A percentile compares a stretch with the other conserved stretches of the same genome.
phyloP scores from a whole-genome alignment of 164 flowering plant species.

The Liriodendron chinense region DNA sequence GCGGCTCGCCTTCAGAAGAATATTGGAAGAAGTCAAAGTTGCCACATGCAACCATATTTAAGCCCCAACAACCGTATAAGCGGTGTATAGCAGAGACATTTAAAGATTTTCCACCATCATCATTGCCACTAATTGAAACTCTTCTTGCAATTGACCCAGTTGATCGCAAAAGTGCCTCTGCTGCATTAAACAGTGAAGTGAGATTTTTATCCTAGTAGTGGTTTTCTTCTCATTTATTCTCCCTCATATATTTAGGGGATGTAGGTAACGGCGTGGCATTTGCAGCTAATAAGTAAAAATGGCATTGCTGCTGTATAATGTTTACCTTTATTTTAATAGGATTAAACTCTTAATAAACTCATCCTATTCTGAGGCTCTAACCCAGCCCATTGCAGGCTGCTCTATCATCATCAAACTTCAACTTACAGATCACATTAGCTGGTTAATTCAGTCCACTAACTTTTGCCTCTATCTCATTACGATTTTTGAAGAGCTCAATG shows the following conservation, averaged over 20 bases:
- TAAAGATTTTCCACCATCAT: constrained; percentile 69
- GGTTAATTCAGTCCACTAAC: too few species aligned
- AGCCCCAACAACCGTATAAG: constrained; percentile 58
- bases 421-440: too few species aligned
- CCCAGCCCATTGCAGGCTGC: not conserved
- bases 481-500: not conserved
- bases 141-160: constrained; percentile 52
- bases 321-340: not conserved
- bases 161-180: constrained; percentile 38
- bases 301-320: not conserved
- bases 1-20: constrained; percentile 73
- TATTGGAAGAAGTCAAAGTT: constrained; percentile 59
- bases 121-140: constrained; percentile 39
- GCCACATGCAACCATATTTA: constrained; percentile 64
- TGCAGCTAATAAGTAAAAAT: not conserved
- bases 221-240: not conserved
- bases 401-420: not conserved
- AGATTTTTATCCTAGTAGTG: constrained; percentile 7
- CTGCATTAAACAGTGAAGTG: constrained; percentile 43
- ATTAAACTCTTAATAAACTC: not conserved
- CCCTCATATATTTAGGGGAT: not conserved
- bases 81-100: constrained; percentile 53
- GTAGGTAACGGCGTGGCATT: not conserved
- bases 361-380: not conserved
- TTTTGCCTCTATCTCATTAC: not conserved